Evolutionary conservation across 2,329 filamentous ascomycete genomes (phyloP).

Genomic region (Claviceps cyperi): DNA sequence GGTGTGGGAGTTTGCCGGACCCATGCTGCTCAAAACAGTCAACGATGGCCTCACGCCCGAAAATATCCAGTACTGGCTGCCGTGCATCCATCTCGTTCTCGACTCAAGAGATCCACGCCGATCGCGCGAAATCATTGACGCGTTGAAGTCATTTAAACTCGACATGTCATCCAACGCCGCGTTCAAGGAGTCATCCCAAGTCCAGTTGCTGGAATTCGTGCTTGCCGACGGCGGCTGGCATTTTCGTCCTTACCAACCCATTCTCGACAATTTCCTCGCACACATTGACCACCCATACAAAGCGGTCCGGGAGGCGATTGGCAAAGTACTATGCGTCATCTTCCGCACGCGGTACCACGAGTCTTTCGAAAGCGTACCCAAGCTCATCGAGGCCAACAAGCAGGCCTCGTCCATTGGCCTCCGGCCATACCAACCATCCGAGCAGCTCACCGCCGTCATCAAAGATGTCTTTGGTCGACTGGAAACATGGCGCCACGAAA

Average conservation of each 20-base stretch:
- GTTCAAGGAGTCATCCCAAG: conserved; percentile 97
- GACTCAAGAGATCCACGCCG: conserved; percentile 83
- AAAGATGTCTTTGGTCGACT: conserved; percentile 63
- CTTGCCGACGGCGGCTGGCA: conserved; percentile 90
- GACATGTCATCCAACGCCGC: conserved; percentile 94
- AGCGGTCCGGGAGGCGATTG: conserved; percentile 88
- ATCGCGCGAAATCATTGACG: conserved; percentile 72
- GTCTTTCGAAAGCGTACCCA: conserved; percentile 67
- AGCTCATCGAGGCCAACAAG: conserved; percentile 67
- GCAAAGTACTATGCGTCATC: conserved; percentile 73
- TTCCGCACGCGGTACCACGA: conserved; percentile 90
- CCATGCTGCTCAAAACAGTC: conserved; percentile 73
- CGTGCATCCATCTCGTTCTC: conserved; percentile 77
- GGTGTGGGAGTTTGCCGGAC: conserved; percentile 83
- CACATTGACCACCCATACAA: conserved; percentile 98
- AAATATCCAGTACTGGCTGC: conserved; percentile 88
- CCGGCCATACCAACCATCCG: conserved; percentile 64
- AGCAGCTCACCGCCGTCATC: conserved; percentile 60
- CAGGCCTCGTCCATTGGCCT: conserved; percentile 67
- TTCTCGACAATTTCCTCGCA: conserved; percentile 73
- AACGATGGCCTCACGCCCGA: conserved; percentile 88
- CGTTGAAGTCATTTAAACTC: conserved; percentile 69
- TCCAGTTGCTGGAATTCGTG: conserved; percentile 76
- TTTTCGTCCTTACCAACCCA: conserved; percentile 78
- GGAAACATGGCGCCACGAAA: conserved; percentile 75